A percentile compares a stretch with the other conserved stretches of the same genome.
Evolutionary conservation across 2,329 filamentous ascomycete genomes (phyloP).

Genomic region (Aureobasidium sp.): DNA sequence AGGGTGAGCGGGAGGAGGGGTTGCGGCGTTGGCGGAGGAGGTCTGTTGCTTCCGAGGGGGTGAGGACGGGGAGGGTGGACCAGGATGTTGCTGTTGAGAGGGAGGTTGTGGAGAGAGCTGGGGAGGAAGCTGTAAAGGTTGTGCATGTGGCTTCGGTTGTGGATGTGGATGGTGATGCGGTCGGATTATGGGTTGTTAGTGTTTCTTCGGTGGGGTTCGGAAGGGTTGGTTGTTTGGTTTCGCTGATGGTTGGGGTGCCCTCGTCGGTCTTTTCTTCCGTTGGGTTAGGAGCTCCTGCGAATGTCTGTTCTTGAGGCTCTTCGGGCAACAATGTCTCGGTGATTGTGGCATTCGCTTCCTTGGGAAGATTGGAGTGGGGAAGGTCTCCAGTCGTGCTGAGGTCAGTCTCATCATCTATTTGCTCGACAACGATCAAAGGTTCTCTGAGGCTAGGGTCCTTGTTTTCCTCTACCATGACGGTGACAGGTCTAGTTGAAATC

Average conservation of each 20-base stretch:
- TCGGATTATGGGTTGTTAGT: neutral
- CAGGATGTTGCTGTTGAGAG: conserved; percentile 8
- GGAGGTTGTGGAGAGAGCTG: conserved; percentile 9
- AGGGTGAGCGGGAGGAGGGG: neutral
- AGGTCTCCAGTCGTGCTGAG: neutral
- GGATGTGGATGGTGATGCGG: neutral
- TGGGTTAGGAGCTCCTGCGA: neutral
- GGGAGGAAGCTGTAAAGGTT: conserved; percentile 3
- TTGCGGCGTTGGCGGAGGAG: conserved; percentile 1
- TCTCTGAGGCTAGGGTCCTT: neutral
- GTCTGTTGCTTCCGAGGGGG: conserved; percentile 8
- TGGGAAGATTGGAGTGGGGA: neutral
- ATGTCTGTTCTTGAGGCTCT: neutral
- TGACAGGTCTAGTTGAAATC: neutral
- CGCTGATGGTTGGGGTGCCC: neutral
- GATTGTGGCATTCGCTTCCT: neutral
- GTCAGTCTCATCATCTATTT: neutral
- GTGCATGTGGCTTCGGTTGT: neutral
- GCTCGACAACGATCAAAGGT: conserved; percentile 7
- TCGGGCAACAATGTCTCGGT: neutral
- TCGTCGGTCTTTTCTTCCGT: neutral
- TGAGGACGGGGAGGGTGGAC: conserved; percentile 13
- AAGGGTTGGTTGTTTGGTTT: neutral
- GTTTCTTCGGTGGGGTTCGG: neutral
- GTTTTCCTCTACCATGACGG: neutral